A percentile compares a stretch with the other conserved stretches of the same genome.
Evolutionary conservation across 2,329 filamentous ascomycete genomes (phyloP).

Genomic region (Xylariaceae sp.): DNA sequence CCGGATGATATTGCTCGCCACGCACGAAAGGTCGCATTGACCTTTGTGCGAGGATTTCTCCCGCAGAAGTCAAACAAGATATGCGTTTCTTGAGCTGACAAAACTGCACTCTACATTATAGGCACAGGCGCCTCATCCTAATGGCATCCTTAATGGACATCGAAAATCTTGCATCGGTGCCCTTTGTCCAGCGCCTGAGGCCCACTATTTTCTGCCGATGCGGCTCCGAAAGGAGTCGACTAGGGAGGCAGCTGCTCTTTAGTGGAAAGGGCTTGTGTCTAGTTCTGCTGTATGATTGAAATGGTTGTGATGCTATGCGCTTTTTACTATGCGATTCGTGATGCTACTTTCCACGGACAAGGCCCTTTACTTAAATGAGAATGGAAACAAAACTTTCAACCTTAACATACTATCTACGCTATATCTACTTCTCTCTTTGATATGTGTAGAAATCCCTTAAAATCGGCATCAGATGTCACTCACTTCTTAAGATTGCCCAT

Average conservation of each 20-base stretch:
- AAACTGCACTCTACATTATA: conserved; percentile 25
- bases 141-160: conserved; percentile 25
- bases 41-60: conserved; percentile 41
- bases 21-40: conserved; percentile 39
- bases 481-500: no score
- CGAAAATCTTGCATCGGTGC: conserved; percentile 7
- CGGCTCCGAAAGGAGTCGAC: conserved; percentile 4
- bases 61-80: conserved; percentile 43
- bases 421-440: conserved; percentile 5
- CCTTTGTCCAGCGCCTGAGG: conserved; percentile 4
- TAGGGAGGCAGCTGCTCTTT: conserved; percentile 1
- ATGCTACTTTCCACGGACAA: conserved; percentile 27
- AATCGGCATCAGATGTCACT: no score
- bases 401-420: conserved; percentile 1
- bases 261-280: conserved; percentile 22
- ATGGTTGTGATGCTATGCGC: conserved; percentile 10
- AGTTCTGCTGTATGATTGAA: conserved; percentile 27
- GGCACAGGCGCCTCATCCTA: conserved; percentile 24
- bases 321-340: conserved; percentile 14
- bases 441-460: no score
- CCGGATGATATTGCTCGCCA: conserved; percentile 40
- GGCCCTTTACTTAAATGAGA: conserved; percentile 31
- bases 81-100: conserved; percentile 38
- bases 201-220: conserved; percentile 14
- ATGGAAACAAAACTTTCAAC: conserved; percentile 32